A percentile compares a stretch with the other conserved stretches of the same genome.
Evolutionary conservation across 2,329 filamentous ascomycete genomes (phyloP).

Genomic region (Metarhizium humberi): DNA sequence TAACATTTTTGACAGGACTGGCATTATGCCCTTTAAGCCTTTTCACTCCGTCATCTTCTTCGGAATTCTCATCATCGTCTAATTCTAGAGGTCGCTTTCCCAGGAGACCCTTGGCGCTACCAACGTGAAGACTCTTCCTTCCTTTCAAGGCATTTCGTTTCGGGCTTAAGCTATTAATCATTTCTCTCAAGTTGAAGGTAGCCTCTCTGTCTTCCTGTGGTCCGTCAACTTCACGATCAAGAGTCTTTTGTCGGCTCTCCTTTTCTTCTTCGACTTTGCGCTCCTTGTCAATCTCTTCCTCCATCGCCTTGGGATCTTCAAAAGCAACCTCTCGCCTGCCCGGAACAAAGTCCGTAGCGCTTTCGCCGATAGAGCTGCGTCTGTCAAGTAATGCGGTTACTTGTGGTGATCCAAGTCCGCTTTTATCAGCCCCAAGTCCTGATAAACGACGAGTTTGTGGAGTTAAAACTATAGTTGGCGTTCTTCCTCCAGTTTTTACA

Average conservation of each 20-base stretch:
- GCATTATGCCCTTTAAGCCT: conserved; percentile 61
- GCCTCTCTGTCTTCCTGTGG: conserved; percentile 46
- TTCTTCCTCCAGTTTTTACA: conserved; percentile 43
- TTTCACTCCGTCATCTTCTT: conserved; percentile 54
- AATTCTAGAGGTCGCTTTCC: conserved; percentile 67
- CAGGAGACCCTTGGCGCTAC: conserved; percentile 62
- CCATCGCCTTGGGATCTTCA: conserved; percentile 53
- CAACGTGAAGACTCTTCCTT: conserved; percentile 69
- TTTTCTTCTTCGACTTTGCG: conserved; percentile 48
- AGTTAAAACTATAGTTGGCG: conserved; percentile 54
- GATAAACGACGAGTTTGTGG: conserved; percentile 44
- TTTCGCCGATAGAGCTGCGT: conserved; percentile 61
- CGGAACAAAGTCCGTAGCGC: conserved; percentile 53
- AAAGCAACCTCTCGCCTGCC: conserved; percentile 47
- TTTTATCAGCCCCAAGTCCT: conserved; percentile 59
- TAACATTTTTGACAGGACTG: conserved; percentile 69
- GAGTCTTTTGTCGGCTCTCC: conserved; percentile 48
- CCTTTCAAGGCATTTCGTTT: conserved; percentile 59
- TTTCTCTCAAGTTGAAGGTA: conserved; percentile 61
- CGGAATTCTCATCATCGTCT: conserved; percentile 53
- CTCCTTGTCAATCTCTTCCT: conserved; percentile 54
- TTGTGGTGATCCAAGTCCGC: conserved; percentile 66
- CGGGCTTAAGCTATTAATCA: conserved; percentile 70
- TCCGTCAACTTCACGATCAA: conserved; percentile 39
- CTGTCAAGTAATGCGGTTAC: conserved; percentile 63